Percentiles rank a stretch among this genome's conserved stretches.
These are phyloP conservation scores for Pseudopyricularia cyperi DNA, from an alignment of 2,329 filamentous ascomycete genomes.

Conservation along the genomic window DNA sequence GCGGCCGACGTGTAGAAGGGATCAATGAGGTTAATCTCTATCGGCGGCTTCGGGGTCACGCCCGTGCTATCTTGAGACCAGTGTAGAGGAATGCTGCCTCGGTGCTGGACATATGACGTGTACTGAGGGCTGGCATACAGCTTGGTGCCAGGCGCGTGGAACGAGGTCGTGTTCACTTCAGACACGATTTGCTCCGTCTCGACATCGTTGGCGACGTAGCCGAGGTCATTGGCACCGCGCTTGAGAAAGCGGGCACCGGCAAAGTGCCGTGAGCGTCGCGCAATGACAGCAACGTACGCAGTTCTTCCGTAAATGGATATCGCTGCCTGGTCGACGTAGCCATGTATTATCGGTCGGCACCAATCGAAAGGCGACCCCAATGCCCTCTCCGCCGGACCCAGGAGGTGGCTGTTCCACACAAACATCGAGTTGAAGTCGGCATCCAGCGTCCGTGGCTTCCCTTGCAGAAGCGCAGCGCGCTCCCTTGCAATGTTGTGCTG, in stretches of 20 bases:
- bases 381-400: constrained; percentile 57
- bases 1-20: constrained; percentile 91
- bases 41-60: constrained; percentile 91
- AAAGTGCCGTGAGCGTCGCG: constrained; percentile 81
- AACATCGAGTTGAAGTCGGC: constrained; percentile 88
- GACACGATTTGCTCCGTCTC: constrained; percentile 98
- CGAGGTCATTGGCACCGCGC: constrained; percentile 83
- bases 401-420: constrained; percentile 87
- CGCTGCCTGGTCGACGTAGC: constrained; percentile 85
- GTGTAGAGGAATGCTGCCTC: constrained; percentile 90
- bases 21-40: constrained; percentile 88
- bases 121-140: constrained; percentile 83
- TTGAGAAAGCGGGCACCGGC: constrained; percentile 91
- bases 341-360: constrained; percentile 92
- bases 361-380: constrained; percentile 82
- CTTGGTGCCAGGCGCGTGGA: constrained; percentile 77
- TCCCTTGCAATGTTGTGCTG: constrained; percentile 86
- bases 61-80: constrained; percentile 97
- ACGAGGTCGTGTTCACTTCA: constrained; percentile 86
- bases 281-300: constrained; percentile 88
- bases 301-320: constrained; percentile 77
- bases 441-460: constrained; percentile 41
- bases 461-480: constrained; percentile 55
- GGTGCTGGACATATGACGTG: constrained; percentile 92
- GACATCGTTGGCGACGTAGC: constrained; percentile 95